Conservation (phyloP, 2,329 filamentous ascomycete genomes). For the Dothistroma pini region DNA sequence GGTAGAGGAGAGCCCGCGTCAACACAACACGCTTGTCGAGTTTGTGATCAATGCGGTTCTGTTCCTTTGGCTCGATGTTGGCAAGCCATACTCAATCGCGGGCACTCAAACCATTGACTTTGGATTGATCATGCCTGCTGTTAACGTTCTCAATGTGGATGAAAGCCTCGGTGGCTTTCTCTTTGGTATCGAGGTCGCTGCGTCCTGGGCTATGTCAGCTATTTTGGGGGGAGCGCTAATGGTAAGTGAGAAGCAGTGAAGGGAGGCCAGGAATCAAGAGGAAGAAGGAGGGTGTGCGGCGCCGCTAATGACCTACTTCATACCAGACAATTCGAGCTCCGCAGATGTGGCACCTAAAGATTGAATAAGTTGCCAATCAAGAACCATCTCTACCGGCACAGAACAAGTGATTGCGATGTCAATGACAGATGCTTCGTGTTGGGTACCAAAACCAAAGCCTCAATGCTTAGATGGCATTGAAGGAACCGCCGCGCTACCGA, state of each 20-base stretch:
- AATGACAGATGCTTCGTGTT: neutral
- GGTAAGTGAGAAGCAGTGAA: too few relatives aligned
- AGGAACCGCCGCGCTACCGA: neutral
- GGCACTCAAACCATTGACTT: conserved; percentile 20
- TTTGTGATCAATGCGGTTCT: conserved; percentile 40
- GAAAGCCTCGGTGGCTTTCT: conserved; percentile 21
- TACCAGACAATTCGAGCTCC: neutral
- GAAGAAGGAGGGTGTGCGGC: neutral
- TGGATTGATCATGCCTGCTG: conserved; percentile 1
- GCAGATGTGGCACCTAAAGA: neutral
- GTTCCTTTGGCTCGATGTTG: conserved; percentile 20
- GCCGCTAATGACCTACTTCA: neutral
- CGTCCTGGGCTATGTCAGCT: conserved; percentile 10
- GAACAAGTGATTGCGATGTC: neutral
- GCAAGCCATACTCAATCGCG: conserved; percentile 25
- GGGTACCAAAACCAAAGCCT: too few relatives aligned
- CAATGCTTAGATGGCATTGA: neutral
- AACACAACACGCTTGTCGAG: conserved; percentile 18
- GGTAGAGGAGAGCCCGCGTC: conserved; percentile 40
- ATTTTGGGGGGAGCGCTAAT: too few relatives aligned
- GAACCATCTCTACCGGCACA: neutral
- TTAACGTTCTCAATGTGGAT: conserved; percentile 13
- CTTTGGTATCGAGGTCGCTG: conserved; percentile 12
- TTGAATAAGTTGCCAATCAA: neutral
- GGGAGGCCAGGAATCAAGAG: too few relatives aligned